phyloP scores from a whole-genome alignment of 2,329 filamentous ascomycete genomes.

The Botrytis aclada region DNA sequence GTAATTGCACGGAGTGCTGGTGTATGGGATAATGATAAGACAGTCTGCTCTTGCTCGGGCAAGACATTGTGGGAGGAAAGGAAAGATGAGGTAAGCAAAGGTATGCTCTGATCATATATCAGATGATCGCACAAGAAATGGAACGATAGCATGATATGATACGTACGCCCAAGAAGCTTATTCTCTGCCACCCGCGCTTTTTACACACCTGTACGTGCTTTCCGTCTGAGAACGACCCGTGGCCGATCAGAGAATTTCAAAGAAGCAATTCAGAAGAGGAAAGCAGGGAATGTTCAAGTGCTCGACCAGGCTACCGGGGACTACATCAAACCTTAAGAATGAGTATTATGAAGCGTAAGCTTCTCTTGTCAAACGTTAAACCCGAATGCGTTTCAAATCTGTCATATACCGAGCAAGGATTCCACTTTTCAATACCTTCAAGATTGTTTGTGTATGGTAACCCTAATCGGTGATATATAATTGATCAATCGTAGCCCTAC shows the following conservation, averaged over 20 bases:
- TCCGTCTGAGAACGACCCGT: not conserved
- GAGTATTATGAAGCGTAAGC: conserved; percentile 12
- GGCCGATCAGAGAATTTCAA: not conserved
- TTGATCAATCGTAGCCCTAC: not conserved
- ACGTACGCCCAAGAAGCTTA: not conserved
- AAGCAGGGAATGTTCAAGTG: conserved; percentile 7
- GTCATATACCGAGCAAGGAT: conserved; percentile 4
- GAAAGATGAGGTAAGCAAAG: conserved; percentile 81
- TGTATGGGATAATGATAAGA: conserved; percentile 99
- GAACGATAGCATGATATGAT: conserved; percentile 13
- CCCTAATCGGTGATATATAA: not conserved
- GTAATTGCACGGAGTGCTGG: conserved; percentile 94
- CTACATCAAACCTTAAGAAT: conserved; percentile 15
- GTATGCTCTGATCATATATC: conserved; percentile 68
- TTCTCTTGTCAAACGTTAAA: conserved; percentile 29
- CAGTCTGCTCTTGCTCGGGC: conserved; percentile 93
- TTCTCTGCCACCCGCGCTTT: not conserved
- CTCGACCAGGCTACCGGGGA: conserved; percentile 13
- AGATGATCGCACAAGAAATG: conserved; percentile 27
- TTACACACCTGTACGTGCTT: not conserved
- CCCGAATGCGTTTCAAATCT: conserved; percentile 28
- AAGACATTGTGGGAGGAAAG: conserved; percentile 99
- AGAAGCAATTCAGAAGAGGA: conserved; percentile 24
- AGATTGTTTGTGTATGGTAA: not conserved
- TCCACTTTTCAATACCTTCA: not conserved